Conservation (phyloP, 2,329 filamentous ascomycete genomes). For the Fusarium kyushuense region DNA sequence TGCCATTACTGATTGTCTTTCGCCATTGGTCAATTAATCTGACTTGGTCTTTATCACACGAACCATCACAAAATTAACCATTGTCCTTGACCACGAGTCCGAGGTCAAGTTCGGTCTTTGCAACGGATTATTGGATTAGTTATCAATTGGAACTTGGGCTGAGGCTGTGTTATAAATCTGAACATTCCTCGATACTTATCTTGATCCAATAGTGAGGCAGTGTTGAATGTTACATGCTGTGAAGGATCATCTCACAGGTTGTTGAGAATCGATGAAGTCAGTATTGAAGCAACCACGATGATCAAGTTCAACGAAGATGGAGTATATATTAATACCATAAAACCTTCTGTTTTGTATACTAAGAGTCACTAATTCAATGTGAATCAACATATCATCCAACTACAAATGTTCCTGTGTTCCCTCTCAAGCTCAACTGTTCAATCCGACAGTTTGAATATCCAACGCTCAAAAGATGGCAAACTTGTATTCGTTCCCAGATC, state of each 20-base stretch:
- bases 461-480: not conserved
- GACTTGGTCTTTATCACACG: not conserved
- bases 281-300: rapidly evolving
- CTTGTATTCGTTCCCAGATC: rapidly evolving
- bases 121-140: no score
- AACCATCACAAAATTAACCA: not conserved
- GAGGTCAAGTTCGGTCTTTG: not conserved
- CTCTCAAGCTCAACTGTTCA: slow-evolving; percentile 1
- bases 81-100: not conserved
- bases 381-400: not conserved
- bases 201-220: not conserved
- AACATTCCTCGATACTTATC: not conserved
- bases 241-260: not conserved
- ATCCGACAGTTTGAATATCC: not conserved
- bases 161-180: not conserved
- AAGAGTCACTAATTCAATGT: no score
- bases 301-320: rapidly evolving
- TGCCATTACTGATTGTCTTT: not conserved
- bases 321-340: not conserved
- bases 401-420: not conserved
- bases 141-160: not conserved
- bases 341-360: no score
- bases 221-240: not conserved
- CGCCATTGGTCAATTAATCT: not conserved
- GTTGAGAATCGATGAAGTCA: no score